Evolutionary conservation across 345 rosid species (phyloP).

Genomic region (Acer saccharum): DNA sequence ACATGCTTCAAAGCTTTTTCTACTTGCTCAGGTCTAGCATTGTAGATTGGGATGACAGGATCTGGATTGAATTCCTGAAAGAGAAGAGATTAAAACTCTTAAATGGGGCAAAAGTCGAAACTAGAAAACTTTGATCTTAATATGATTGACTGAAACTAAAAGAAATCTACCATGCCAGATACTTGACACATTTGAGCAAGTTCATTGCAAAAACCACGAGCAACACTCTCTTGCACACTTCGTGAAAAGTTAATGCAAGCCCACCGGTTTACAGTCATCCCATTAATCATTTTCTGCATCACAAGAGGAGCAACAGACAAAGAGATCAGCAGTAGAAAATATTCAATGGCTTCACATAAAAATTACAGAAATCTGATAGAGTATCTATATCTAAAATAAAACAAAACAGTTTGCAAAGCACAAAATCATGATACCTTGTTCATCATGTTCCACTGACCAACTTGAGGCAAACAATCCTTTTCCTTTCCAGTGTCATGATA

Average conservation of each 20-base stretch:
- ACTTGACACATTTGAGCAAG: conserved; percentile 98
- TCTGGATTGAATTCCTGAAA: conserved; percentile 87
- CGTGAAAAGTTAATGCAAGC: conserved; percentile 96
- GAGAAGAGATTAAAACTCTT: conserved; percentile 1
- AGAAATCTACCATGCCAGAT: conserved; percentile 87
- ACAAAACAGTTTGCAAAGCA: background rate
- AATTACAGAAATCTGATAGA: background rate
- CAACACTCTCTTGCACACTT: conserved; percentile 92
- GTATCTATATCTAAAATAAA: background rate
- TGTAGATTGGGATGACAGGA: conserved; percentile 87
- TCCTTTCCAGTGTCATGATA: conserved; percentile 98
- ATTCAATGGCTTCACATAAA: background rate
- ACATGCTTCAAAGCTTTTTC: conserved; percentile 97
- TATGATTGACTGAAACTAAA: background rate
- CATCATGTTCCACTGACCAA: conserved; percentile 99
- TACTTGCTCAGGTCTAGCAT: conserved; percentile 94
- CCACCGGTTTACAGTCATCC: conserved; percentile 96
- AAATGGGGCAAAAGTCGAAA: background rate
- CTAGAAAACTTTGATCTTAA: conserved; percentile 1
- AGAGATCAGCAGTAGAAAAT: conserved; percentile 16
- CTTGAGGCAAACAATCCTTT: conserved; percentile 96
- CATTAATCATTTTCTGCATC: conserved; percentile 93
- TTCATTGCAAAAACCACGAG: conserved; percentile 88
- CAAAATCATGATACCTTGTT: conserved; percentile 61
- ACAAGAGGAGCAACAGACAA: conserved; percentile 10